Evolutionary conservation across 768 basidiomycete genomes (phyloP).

Genomic region (Sistotremastrum niveocremeum): DNA sequence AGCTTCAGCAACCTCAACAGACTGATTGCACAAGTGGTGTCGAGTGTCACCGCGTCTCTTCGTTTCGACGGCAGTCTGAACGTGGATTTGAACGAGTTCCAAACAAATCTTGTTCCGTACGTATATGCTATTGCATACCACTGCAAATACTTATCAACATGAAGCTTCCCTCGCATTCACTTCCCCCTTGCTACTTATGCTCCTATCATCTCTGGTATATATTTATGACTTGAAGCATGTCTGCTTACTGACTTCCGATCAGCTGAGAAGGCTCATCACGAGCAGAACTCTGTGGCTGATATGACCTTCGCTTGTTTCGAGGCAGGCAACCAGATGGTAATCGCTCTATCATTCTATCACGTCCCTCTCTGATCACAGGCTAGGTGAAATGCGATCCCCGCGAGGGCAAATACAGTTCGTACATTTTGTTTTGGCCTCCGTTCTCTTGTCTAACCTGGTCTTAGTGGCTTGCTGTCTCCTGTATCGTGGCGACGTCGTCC

Average conservation of each 20-base stretch:
- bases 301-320: conserved; percentile 99
- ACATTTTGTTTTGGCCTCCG: background rate
- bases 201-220: conserved; percentile 59
- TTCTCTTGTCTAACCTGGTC: conserved; percentile 8
- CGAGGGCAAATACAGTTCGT: conserved; percentile 95
- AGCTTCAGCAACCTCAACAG: conserved; percentile 92
- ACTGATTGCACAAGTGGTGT: conserved; percentile 96
- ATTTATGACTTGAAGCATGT: background rate
- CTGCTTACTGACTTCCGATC: background rate
- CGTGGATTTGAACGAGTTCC: conserved; percentile 96
- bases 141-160: conserved; percentile 5
- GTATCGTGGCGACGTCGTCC: conserved; percentile 93
- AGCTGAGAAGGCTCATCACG: conserved; percentile 90
- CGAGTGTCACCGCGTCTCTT: conserved; percentile 91
- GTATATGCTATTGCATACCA: conserved; percentile 18
- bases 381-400: conserved; percentile 81
- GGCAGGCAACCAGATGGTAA: conserved; percentile 90
- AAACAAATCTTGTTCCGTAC: conserved; percentile 95
- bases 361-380: background rate
- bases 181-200: conserved; percentile 97
- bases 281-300: conserved; percentile 93
- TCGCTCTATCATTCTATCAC: conserved; percentile 11
- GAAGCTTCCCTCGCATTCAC: conserved; percentile 92
- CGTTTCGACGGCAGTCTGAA: conserved; percentile 97
- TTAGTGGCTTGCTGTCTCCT: conserved; percentile 83